Evolutionary conservation across 139 green algal species (phyloP), one percentile per base, ranked within the genome.

Genomic region (Micractinium conductrix): DNA sequence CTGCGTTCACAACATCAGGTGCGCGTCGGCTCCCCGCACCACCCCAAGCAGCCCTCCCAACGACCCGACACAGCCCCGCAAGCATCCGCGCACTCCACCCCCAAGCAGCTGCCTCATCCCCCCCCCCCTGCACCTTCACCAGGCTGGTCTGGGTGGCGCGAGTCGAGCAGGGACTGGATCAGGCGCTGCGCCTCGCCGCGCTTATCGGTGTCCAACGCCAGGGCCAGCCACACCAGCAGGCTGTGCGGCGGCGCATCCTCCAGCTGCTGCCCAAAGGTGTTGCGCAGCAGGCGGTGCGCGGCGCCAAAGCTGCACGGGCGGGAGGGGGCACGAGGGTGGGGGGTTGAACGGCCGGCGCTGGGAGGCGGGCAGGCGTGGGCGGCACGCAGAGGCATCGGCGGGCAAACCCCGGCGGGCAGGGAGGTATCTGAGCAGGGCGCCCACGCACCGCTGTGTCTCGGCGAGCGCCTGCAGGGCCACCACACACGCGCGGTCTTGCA

Each of bases 191-290:
- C 84, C 60, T 84, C 72, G 0, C 50, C 17, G 21, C 37, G 35
- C 17, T 75, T 37, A 1, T 81, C 45, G 44, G 70, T 84, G 68
- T 89, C 85, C 42, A 89, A 44, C 4, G 85, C 85, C 26, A 89
- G 78, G 2, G 85, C 81, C 33, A 89, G 79, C 85, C 85, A 89
- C 33, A 89, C 28, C 69, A 89, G 79, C 22, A 87, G 45, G 4
- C 22, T 35, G 60, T 85, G 60, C 4, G 80, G 53, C 28, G 85
- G 85, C 8, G 42, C 68, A 14, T 60, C 43, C 22, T 86, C 55
- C 21, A 87, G 37, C 19, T n/a, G 43, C 7, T 42, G 70, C 30
- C 60, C 62, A 76, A 84, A 89, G 26, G n/a, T 48, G n/a, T 84
- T 60, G 24, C 21, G n/a, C 26, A 89, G 69, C 35, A 72, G 40